Evolutionary conservation across 2,329 filamentous ascomycete species (phyloP).

Genomic region (Tolypocladium ovalisporum): DNA sequence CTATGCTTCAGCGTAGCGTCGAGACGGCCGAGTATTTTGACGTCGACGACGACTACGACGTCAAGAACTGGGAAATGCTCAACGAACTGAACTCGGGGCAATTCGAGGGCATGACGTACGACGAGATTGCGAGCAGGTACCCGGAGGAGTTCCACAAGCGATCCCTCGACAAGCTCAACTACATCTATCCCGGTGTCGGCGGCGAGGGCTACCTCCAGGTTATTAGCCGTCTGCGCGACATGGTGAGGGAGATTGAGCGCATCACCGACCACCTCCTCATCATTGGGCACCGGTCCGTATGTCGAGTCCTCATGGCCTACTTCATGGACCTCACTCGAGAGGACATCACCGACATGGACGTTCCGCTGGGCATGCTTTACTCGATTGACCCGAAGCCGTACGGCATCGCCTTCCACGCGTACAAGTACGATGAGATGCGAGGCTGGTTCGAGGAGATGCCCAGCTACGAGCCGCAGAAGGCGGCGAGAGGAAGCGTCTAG

Average conservation of each 20-base stretch:
- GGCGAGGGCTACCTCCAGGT: constrained; percentile 96
- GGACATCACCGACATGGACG: constrained; percentile 88
- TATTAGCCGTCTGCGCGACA: constrained; percentile 86
- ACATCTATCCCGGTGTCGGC: constrained; percentile 91
- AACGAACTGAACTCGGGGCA: constrained; percentile 90
- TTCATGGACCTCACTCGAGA: constrained; percentile 88
- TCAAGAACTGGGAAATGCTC: constrained; percentile 96
- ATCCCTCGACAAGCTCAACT: constrained; percentile 78
- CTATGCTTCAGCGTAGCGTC: constrained; percentile 84
- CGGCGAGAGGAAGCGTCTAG: constrained; percentile 20
- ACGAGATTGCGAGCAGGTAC: constrained; percentile 70
- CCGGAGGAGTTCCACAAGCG: constrained; percentile 75
- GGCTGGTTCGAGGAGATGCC: constrained; percentile 79
- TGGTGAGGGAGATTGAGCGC: constrained; percentile 93
- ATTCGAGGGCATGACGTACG: constrained; percentile 93
- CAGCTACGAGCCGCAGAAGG: constrained; percentile 65
- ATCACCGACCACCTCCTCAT: constrained; percentile 94
- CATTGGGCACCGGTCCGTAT: constrained; percentile 85
- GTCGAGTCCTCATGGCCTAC: constrained; percentile 86
- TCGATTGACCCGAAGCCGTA: constrained; percentile 96
- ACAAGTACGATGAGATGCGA: constrained; percentile 69
- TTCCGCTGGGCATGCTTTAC: constrained; percentile 87
- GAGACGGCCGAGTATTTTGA: constrained; percentile 86
- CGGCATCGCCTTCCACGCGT: constrained; percentile 93
- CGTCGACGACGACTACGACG: constrained; percentile 82